A percentile compares a stretch with the other conserved stretches of the same genome.
phyloP scores from a whole-genome alignment of 192 early-diverging fungal genomes.

The Funneliformis geosporum region DNA sequence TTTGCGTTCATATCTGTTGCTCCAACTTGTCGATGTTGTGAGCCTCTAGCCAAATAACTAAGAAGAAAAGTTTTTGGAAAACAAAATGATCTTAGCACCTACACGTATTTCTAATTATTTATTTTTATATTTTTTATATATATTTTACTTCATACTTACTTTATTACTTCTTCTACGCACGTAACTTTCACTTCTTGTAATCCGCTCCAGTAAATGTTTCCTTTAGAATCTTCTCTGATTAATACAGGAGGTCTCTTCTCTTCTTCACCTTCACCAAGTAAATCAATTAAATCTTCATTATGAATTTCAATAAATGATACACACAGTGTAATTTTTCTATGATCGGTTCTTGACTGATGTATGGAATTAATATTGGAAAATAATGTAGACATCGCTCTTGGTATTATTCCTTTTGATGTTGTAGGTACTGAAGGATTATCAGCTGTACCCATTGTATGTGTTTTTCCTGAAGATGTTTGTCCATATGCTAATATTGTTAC shows the following conservation, averaged over 20 bases:
- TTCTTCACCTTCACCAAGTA: constrained; percentile 65
- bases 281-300: constrained; percentile 95
- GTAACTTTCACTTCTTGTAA: constrained; percentile 75
- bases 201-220: constrained; percentile 84
- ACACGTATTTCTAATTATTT: background rate
- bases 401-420: constrained; percentile 63
- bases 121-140: constrained; percentile 22
- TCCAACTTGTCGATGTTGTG: constrained; percentile 79
- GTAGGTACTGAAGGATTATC: constrained; percentile 36
- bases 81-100: too few species aligned
- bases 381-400: constrained; percentile 65
- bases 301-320: constrained; percentile 96
- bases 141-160: constrained; percentile 40
- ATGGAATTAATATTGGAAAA: constrained; percentile 44
- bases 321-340: constrained; percentile 48
- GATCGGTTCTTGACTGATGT: constrained; percentile 32
- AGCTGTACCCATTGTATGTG: constrained; percentile 93
- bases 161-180: constrained; percentile 74
- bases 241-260: constrained; percentile 63
- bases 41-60: constrained; percentile 68
- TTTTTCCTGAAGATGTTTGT: constrained; percentile 94
- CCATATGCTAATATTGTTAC: constrained; percentile 92
- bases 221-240: constrained; percentile 83
- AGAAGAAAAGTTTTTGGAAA: background rate
- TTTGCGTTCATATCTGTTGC: constrained; percentile 97